phyloP scores from a whole-genome alignment of 176 grass and related monocot species.

The Phoenix roebelenii region DNA sequence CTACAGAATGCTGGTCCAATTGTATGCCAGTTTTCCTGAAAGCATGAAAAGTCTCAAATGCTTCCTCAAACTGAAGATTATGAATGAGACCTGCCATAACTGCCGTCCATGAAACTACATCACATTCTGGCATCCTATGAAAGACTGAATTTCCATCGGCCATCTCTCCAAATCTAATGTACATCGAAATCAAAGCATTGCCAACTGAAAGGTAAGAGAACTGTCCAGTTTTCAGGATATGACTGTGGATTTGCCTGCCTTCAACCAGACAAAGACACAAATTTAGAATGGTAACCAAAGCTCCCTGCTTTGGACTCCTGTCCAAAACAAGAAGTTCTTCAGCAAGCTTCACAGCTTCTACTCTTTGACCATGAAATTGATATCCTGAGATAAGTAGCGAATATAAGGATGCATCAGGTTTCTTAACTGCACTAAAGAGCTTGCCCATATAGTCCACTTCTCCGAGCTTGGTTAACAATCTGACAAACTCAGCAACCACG shows the following conservation, averaged over 20 bases:
- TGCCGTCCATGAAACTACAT: conserved; percentile 74
- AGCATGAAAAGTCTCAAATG: conserved; percentile 53
- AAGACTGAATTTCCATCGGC: conserved; percentile 37
- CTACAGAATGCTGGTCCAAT: conserved; percentile 51
- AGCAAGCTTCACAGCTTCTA: conserved; percentile 47
- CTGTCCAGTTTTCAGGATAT: conserved; percentile 51
- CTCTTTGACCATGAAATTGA: conserved; percentile 48
- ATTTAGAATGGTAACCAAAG: conserved; percentile 51
- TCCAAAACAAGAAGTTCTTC: conserved; percentile 49
- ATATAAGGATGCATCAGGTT: conserved; percentile 44
- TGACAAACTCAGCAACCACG: conserved; percentile 68
- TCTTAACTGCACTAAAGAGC: conserved; percentile 55
- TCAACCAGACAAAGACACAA: conserved; percentile 55
- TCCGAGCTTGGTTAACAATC: conserved; percentile 44
- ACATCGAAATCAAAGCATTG: conserved; percentile 79
- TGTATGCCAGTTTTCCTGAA: conserved; percentile 34
- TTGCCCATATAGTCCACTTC: conserved; percentile 54
- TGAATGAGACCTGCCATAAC: conserved; percentile 69
- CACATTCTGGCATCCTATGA: conserved; percentile 28
- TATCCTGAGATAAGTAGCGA: conserved; percentile 64
- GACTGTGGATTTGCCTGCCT: conserved; percentile 59
- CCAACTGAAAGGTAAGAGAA: conserved; percentile 46
- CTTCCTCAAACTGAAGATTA: conserved; percentile 39
- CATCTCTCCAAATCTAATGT: conserved; percentile 50
- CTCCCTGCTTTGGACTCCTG: conserved; percentile 59